Evolutionary conservation across 495 filamentous ascomycete species (phyloP).

Genomic region (Darksidea phi): DNA sequence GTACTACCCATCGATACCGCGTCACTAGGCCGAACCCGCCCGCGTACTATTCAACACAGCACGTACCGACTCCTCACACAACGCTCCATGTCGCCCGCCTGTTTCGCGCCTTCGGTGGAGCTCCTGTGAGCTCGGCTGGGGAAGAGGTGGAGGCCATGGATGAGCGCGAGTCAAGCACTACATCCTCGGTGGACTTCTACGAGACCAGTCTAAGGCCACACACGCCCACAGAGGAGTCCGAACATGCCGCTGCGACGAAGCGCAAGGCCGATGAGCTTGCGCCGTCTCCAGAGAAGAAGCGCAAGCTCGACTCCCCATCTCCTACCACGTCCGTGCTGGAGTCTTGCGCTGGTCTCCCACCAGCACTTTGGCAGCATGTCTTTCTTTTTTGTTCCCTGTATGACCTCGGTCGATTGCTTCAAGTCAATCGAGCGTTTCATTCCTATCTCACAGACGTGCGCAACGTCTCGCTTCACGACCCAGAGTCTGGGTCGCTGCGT

Average conservation of each 20-base stretch:
- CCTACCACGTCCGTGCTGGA: neutral
- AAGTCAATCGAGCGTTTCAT: constrained; percentile 42
- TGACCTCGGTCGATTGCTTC: constrained; percentile 39
- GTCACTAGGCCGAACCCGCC: neutral
- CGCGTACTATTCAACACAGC: neutral
- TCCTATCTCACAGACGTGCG: constrained; percentile 48
- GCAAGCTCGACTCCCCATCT: constrained; percentile 21
- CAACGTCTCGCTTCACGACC: constrained; percentile 33
- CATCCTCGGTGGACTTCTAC: constrained; percentile 35
- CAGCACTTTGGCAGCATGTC: constrained; percentile 43
- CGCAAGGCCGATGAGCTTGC: constrained; percentile 31
- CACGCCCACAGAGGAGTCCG: constrained; percentile 9
- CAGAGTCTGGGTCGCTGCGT: constrained; percentile 32
- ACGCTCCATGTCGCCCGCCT: constrained; percentile 27
- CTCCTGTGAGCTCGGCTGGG: constrained; percentile 25
- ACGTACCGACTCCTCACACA: neutral
- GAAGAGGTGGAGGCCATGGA: constrained; percentile 29
- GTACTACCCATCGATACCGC: neutral
- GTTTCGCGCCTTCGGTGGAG: constrained; percentile 11
- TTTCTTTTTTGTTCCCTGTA: constrained; percentile 39
- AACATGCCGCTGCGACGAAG: constrained; percentile 17
- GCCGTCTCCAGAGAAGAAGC: constrained; percentile 26
- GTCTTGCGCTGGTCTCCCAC: constrained; percentile 31
- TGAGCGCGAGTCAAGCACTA: constrained; percentile 26
- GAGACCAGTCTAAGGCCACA: constrained; percentile 27